Conservation (phyloP, 768 basidiomycete genomes). For the Phlebiopsis flavidoalba region DNA sequence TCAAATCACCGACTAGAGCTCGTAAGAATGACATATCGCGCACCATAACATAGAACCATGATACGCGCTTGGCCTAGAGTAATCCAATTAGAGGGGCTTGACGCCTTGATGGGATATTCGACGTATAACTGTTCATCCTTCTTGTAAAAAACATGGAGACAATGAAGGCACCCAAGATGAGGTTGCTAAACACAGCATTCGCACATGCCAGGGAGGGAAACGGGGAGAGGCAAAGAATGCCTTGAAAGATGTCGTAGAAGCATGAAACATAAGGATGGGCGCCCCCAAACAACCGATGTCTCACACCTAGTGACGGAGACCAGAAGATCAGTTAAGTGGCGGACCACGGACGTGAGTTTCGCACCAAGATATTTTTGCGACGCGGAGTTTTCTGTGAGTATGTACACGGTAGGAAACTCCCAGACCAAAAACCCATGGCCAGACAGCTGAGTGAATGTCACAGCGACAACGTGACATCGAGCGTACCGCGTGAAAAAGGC, state of each 20-base stretch:
- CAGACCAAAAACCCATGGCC: constrained; percentile 48
- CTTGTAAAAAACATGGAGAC: constrained; percentile 66
- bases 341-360: constrained; percentile 2
- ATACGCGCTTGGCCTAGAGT: constrained; percentile 35
- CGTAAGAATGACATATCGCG: background rate
- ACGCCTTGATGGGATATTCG: background rate
- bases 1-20: background rate
- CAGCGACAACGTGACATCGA: background rate
- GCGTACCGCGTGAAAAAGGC: constrained; percentile 57
- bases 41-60: constrained; percentile 68
- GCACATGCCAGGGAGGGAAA: constrained; percentile 61
- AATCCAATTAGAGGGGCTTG: constrained; percentile 31
- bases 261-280: constrained; percentile 54
- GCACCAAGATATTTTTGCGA: constrained; percentile 61
- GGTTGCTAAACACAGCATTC: constrained; percentile 65
- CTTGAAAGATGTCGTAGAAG: constrained; percentile 50
- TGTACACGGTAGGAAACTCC: constrained; percentile 64
- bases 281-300: constrained; percentile 61
- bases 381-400: constrained; percentile 54
- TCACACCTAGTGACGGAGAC: constrained; percentile 34
- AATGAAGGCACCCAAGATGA: constrained; percentile 53
- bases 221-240: constrained; percentile 61
- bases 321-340: background rate
- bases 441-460: background rate
- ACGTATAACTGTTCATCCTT: constrained; percentile 56